Evolutionary conservation across 2,329 filamentous ascomycete genomes (phyloP), one percentile per base, ranked within the genome.

Genomic region (Paecilomyces sp.): DNA sequence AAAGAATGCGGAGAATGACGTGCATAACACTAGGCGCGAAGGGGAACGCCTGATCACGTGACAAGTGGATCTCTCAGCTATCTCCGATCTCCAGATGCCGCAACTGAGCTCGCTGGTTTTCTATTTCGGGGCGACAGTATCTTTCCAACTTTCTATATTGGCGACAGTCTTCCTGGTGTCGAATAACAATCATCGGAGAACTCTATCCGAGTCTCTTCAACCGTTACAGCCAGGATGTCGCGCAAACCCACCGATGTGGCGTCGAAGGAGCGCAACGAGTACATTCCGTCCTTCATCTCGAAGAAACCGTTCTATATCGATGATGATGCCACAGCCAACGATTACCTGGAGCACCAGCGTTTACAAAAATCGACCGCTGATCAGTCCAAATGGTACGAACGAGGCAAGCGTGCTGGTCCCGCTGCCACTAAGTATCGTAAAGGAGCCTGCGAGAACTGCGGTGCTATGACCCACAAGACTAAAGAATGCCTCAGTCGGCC

Each of bases 371-470:
- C 82, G 57, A 85, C 88, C 54, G 84, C 88, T 60, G 83, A 85
- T 54, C 80, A 88, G 63, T 88, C 90, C 30, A 88, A 90, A 85
- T 96, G 92, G 93, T 96, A 97, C 77, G 90, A 96, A 62, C 88
- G 94, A 52, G 92, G 92, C 57, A 89, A 89, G 77, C 93, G 91
- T 72, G 78, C 85, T 11, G 92, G 90, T 0, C 91, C 91, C 3
- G 92, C 92, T 0, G 92, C 93, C 56, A 99, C 94, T 65, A 99
- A 97, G 72, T 99, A 90, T 74, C 90, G 95, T 65, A 99, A 97
- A 79, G 94, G 95, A 71, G 93, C 94, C 57, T 99, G 94, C 78
- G 93, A 97, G 77, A 99, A 99, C 77, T 99, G 94, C 79, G 94
- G 94, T 69, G 88, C 92, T 60, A 95, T 97, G 90, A 92, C 90